Base-by-base conservation (phyloP, 805 yeast genomes). In the Saturnispora ahearnii region DNA sequence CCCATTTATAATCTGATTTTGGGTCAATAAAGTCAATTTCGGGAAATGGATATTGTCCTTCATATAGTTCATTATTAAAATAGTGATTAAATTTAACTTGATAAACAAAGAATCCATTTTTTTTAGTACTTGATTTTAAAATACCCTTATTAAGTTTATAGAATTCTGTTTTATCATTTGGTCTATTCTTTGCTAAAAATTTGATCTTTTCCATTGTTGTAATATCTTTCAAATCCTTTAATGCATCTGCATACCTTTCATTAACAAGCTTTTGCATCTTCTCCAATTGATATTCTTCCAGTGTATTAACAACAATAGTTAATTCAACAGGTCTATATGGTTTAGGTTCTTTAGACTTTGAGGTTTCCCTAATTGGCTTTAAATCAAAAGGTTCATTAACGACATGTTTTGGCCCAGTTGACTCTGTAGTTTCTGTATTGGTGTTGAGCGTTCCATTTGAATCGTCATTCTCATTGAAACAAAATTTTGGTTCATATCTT, bases 51-150 rank as follows among this genome's bases (percentile, higher is more conserved):
- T 62, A 55, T n/a, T 37, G 45, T 8, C 42, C 52, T 5, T 50
- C 44, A 11, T 52, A 55, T 13, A 45, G 55, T n/a, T 59, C 48
- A n/a, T 65, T 72, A 44, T 70, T 62, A 49, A 71, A 66, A 26
- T 51, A 56, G 55, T 73, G 73, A 9, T 63, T 58, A 0, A 70
- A 63, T 5, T 53, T 55, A 9, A 76, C 53, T 38, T 65, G 64
- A 55, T 69, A 73, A 12, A 78, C 78, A 43, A 67, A 55, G 24
- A 54, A 50, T 21, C 53, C 55, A 15, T 53, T 43, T 1, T 53
- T 45, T 11, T 56, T 50, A 18, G 44, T 40, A 24, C 55, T 59
- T 48, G 52, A 48, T 43, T 32, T 40, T 34, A 56, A 51, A 13
- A 57, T 51, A 10, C n/a, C 11, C 29, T 53, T 44, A 50, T 60